A percentile compares a stretch with the other conserved stretches of the same genome.
These are phyloP conservation scores for Pelargonium nanum DNA, from an alignment of 345 rosid species.

Conservation along the genomic window DNA sequence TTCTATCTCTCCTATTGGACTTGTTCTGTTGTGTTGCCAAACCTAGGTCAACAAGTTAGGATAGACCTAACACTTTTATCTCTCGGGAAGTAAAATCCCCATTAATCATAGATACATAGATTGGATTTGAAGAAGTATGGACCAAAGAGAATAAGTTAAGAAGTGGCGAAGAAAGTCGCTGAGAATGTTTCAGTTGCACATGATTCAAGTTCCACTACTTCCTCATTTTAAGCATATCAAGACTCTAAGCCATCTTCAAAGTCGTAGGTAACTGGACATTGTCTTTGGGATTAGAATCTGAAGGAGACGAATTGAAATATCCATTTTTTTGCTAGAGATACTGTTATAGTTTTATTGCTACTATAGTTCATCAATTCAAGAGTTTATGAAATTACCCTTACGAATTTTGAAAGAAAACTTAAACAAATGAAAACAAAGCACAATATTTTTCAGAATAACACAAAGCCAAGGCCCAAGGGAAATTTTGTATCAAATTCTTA, in stretches of 20 bases:
- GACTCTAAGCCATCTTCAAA: not conserved
- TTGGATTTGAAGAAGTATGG: not conserved
- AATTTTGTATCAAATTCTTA: too few species aligned
- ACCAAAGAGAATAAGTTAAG: not conserved
- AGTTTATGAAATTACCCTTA: not conserved
- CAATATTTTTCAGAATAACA: not conserved
- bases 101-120: not conserved
- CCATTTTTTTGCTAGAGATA: too few species aligned
- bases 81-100: not conserved
- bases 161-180: not conserved
- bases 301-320: not conserved
- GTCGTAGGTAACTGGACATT: not conserved
- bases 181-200: not conserved
- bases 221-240: not conserved
- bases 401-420: not conserved
- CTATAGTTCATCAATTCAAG: not conserved
- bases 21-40: not conserved
- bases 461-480: not conserved
- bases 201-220: too few species aligned
- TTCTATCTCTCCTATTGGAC: not conserved
- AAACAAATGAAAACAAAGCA: not conserved
- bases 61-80: not conserved
- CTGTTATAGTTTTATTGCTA: not conserved
- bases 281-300: too few species aligned
- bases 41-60: too few species aligned